Evolutionary conservation across 805 yeast genomes (phyloP).

Genomic region (Candida wancherniae): DNA sequence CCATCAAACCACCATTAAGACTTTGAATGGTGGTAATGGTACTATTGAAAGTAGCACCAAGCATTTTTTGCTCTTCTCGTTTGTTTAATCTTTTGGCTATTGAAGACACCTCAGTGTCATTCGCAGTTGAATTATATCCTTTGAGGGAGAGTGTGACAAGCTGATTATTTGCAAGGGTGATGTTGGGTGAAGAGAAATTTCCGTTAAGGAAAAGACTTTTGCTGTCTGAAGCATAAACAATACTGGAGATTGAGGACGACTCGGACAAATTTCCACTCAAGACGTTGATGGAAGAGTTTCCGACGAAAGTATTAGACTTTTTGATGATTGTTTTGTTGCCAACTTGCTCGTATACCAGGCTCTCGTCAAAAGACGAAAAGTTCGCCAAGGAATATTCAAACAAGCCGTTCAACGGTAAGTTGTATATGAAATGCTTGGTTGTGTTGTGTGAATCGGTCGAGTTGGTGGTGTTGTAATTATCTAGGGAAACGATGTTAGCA

Average conservation of each 20-base stretch:
- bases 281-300: slow-evolving; percentile 36
- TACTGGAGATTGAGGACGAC: slow-evolving; percentile 6
- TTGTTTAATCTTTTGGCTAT: slow-evolving; percentile 11
- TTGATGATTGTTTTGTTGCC: slow-evolving; percentile 22
- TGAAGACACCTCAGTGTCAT: slow-evolving; percentile 21
- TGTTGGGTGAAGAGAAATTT: slow-evolving; percentile 33
- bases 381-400: slow-evolving; percentile 77
- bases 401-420: slow-evolving; percentile 60
- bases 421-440: slow-evolving; percentile 12
- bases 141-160: slow-evolving; percentile 24
- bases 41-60: slow-evolving; percentile 29
- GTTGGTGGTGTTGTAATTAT: slow-evolving; percentile 27
- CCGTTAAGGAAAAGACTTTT: slow-evolving; percentile 43
- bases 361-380: slow-evolving; percentile 39
- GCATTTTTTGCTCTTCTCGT: slow-evolving; percentile 17
- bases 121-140: slow-evolving; percentile 29
- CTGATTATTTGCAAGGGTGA: slow-evolving; percentile 24
- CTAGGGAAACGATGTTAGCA: slow-evolving; percentile 45
- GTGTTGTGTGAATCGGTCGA: slow-evolving; percentile 16
- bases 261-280: slow-evolving; percentile 28
- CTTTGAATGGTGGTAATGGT: slow-evolving; percentile 22
- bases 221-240: slow-evolving; percentile 5
- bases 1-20: slow-evolving; percentile 20
- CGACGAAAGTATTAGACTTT: slow-evolving; percentile 33
- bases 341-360: slow-evolving; percentile 19